Conservation (phyloP, 1,284 basidiomycete genomes). For the Trichosporon sp. region DNA sequence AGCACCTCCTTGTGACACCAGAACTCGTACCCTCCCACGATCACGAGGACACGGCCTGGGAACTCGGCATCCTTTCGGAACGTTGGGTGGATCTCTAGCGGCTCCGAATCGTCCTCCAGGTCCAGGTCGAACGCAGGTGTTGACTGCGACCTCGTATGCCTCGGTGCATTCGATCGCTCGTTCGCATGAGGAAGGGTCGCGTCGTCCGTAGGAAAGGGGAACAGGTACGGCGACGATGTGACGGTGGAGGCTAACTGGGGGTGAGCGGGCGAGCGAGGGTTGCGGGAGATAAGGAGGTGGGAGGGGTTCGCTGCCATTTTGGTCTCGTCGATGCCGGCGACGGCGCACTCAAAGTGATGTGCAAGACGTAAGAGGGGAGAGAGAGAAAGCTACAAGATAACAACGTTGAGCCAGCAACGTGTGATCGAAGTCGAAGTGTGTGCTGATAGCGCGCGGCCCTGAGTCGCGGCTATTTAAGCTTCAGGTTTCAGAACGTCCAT, state of each 20-base stretch:
- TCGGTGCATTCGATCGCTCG: neutral
- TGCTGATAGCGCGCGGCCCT: neutral
- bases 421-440: neutral
- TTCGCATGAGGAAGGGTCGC: neutral
- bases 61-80: constrained; percentile 29
- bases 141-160: constrained; percentile 9
- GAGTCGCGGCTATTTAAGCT: constrained; percentile 3
- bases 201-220: constrained; percentile 6
- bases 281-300: constrained; percentile 42
- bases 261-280: constrained; percentile 40
- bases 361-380: neutral
- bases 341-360: too few relatives aligned
- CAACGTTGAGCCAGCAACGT: neutral
- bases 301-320: constrained; percentile 35
- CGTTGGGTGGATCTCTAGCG: constrained; percentile 35
- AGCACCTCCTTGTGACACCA: constrained; percentile 47
- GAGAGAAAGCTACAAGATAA: neutral
- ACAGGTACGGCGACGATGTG: constrained; percentile 14
- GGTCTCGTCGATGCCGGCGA: neutral
- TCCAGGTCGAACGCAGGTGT: constrained; percentile 7
- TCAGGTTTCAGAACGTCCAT: neutral
- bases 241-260: constrained; percentile 38
- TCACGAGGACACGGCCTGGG: constrained; percentile 38
- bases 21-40: constrained; percentile 39
- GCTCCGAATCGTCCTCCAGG: constrained; percentile 25